phyloP scores from a whole-genome alignment of 495 filamentous ascomycete species.

The Talaromyces nanjingensis region DNA sequence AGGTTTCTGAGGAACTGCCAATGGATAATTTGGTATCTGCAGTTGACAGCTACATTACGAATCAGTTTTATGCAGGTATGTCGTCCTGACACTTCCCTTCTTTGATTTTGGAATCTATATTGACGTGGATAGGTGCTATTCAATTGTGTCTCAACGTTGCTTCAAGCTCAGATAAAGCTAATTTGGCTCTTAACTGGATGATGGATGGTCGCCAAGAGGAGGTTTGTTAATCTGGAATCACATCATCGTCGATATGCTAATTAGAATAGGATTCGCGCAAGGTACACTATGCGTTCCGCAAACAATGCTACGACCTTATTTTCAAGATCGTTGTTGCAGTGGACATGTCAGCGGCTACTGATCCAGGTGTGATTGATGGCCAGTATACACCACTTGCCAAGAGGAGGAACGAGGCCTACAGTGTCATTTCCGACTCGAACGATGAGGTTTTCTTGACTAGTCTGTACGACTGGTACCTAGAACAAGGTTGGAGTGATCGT shows the following conservation, averaged over 20 bases:
- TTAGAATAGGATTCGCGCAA: conserved; percentile 57
- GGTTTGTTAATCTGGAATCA: conserved; percentile 25
- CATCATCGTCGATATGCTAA: conserved; percentile 41
- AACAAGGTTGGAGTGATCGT: conserved; percentile 72
- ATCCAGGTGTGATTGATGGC: conserved; percentile 70
- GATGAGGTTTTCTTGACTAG: conserved; percentile 93
- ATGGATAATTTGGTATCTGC: conserved; percentile 74
- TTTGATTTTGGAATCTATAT: conserved; percentile 12
- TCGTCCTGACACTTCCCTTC: background rate
- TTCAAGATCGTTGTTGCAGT: conserved; percentile 69
- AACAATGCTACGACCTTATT: conserved; percentile 75
- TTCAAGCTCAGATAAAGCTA: conserved; percentile 72
- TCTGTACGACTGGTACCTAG: conserved; percentile 94
- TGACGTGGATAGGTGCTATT: conserved; percentile 63
- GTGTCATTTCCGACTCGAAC: conserved; percentile 71
- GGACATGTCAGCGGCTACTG: conserved; percentile 56
- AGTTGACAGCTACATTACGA: conserved; percentile 63
- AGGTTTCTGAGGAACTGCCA: conserved; percentile 74
- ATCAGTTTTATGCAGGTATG: conserved; percentile 76
- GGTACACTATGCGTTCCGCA: conserved; percentile 59
- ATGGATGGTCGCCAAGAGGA: conserved; percentile 51
- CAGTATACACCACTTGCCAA: conserved; percentile 65
- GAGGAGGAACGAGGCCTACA: conserved; percentile 79
- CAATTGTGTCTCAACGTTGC: conserved; percentile 78
- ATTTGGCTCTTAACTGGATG: conserved; percentile 70